Conservation (phyloP, 1,139 yeast species). For the Saccharomyces hybrid region DNA sequence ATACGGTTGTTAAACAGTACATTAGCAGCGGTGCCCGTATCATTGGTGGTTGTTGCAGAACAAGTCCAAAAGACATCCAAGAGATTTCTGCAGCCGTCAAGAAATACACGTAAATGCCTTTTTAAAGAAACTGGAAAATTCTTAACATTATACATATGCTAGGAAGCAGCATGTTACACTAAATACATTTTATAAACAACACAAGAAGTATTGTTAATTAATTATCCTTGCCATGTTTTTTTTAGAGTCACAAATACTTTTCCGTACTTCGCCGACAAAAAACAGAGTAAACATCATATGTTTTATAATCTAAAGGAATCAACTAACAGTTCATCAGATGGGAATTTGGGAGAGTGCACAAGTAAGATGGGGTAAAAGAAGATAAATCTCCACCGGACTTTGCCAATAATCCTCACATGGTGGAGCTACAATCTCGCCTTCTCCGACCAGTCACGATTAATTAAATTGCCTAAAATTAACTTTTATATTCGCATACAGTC, state of each 20-base stretch:
- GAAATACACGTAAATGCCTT: slow-evolving; percentile 2
- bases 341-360: background rate
- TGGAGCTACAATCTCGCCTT: too few relatives aligned
- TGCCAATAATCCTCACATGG: too few relatives aligned
- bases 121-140: background rate
- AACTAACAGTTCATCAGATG: background rate
- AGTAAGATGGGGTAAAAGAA: background rate
- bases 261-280: background rate
- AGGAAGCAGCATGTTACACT: background rate
- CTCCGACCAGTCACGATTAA: too few relatives aligned
- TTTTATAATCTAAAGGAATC: background rate
- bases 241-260: too few relatives aligned
- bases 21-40: slow-evolving; percentile 20
- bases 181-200: background rate
- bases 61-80: slow-evolving; percentile 23
- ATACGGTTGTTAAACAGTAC: slow-evolving; percentile 18
- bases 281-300: background rate
- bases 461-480: too few relatives aligned
- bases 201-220: too few relatives aligned
- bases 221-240: too few relatives aligned
- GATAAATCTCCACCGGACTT: too few relatives aligned
- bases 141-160: background rate
- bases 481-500: too few relatives aligned
- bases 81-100: slow-evolving; percentile 15
- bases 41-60: slow-evolving; percentile 31